A percentile compares a stretch with the other conserved stretches of the same genome.
Evolutionary conservation across 306 rosid species (phyloP).

Genomic region (Sphenostylis stenocarpa): DNA sequence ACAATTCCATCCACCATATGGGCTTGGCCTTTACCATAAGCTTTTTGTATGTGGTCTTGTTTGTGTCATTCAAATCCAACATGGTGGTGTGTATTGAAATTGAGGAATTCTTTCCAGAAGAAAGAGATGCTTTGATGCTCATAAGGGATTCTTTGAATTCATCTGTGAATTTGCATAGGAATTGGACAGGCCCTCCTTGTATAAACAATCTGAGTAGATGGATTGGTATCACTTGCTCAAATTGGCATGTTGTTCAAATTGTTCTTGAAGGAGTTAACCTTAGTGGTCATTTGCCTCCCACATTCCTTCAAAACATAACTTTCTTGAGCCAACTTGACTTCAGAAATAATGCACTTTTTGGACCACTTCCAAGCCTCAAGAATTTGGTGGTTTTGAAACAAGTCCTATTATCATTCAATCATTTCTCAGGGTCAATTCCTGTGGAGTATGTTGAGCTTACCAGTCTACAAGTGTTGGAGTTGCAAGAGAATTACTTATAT

Average conservation of each 20-base stretch:
- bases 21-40: slow-evolving; percentile 5
- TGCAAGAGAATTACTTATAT: slow-evolving; percentile 50
- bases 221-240: slow-evolving; percentile 61
- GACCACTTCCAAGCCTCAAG: slow-evolving; percentile 50
- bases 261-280: slow-evolving; percentile 55
- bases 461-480: slow-evolving; percentile 39
- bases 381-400: slow-evolving; percentile 46
- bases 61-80: slow-evolving; percentile 27
- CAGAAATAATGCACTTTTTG: slow-evolving; percentile 58
- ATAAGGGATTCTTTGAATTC: slow-evolving; percentile 61
- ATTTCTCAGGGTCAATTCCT: slow-evolving; percentile 54
- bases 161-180: slow-evolving; percentile 47
- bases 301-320: slow-evolving; percentile 51
- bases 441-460: slow-evolving; percentile 43
- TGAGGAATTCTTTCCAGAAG: slow-evolving; percentile 44
- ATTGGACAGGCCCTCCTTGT: slow-evolving; percentile 84
- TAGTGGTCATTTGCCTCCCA: slow-evolving; percentile 49
- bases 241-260: slow-evolving; percentile 60
- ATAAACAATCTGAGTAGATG: slow-evolving; percentile 47
- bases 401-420: slow-evolving; percentile 47
- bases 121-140: slow-evolving; percentile 58
- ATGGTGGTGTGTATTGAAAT: slow-evolving; percentile 19
- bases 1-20: slow-evolving; percentile 36
- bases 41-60: slow-evolving; percentile 5
- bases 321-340: slow-evolving; percentile 49